Conservation (phyloP, 177 flowering plant species). For the Telopea speciosissima region DNA sequence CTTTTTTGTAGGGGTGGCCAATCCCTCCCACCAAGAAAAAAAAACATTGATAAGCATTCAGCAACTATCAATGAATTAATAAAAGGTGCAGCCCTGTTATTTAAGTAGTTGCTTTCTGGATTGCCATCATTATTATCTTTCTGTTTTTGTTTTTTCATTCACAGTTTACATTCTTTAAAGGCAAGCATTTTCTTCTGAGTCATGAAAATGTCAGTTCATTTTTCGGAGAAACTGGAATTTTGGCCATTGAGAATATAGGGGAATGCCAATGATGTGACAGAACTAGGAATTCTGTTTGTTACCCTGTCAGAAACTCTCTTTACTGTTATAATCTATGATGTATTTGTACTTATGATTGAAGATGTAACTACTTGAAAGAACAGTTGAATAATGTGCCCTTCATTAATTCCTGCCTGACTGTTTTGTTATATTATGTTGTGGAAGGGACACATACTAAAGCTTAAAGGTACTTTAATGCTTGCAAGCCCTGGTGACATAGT, state of each 20-base stretch:
- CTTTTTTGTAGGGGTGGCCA: too few species aligned
- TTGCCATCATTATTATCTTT: too few species aligned
- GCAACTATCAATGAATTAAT: neutral
- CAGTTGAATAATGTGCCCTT: neutral
- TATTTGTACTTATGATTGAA: neutral
- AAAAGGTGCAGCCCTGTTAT: neutral
- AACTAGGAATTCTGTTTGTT: neutral
- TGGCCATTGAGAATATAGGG: neutral
- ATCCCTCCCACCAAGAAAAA: too few species aligned
- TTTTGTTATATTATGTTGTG: neutral
- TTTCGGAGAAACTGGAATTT: neutral
- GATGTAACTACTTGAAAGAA: neutral
- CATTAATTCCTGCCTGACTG: neutral
- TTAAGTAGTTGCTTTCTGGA: too few species aligned
- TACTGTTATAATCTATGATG: neutral
- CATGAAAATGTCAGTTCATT: neutral
- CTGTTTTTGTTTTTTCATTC: neutral
- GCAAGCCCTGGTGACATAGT: conserved; percentile 85
- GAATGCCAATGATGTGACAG: neutral
- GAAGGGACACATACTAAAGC: conserved; percentile 89
- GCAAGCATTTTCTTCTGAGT: neutral
- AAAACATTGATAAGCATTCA: neutral
- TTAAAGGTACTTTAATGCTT: conserved; percentile 93
- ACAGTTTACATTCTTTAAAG: neutral
- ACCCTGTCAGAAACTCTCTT: neutral